Base-by-base conservation (phyloP, 192 early-diverging fungal species). In the Coemansia sp. region DNA sequence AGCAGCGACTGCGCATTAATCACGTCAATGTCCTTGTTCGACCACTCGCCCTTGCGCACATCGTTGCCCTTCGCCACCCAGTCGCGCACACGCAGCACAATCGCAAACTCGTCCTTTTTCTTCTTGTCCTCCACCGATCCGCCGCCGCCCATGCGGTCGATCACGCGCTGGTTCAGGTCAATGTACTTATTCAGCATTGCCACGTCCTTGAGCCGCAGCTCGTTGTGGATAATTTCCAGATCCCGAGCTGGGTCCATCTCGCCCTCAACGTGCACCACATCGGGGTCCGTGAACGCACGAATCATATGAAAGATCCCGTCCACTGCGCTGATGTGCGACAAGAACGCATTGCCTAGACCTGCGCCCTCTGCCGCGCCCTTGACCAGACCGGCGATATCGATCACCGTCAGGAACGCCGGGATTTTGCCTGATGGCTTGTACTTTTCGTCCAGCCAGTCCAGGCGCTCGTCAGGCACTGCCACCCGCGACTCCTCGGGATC, bases 381-480 rank as follows among this genome's bases (percentile, higher is more conserved):
- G n/a, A 98, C 94, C 40, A 98, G 84, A 19, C 97, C 97, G 63
- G 97, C 97, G 83, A 98, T 98, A 82, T 98, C 97, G 60, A 92
- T 94, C 38, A 94, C 89, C 3, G 94, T 93, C 62, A 98, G 86
- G 82, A 86, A 91, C 10, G 91, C 90, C 22, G 90, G 90, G 17
- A 90, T 83, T 53, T 83, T 84, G 46, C 69, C 84, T 19, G 81
- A 65, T 7, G 90, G 87, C 73, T 88, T 87, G 75, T 87, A 92
- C 63, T 85, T 79, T 22, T 83, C 66, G 56, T 77, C 78, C 51
- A 91, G 85, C 87, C 89, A 93, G 63, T 95, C 94, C 64, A 96
- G 90, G 14, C 96, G 86, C 19, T 81, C 68, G 80, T 98, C 96
- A 21, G 93, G 94, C 23, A 98, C 95, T 12, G 90, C 87, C 12